Conservation (phyloP, 306 rosid species). For the Quercus wislizeni region DNA sequence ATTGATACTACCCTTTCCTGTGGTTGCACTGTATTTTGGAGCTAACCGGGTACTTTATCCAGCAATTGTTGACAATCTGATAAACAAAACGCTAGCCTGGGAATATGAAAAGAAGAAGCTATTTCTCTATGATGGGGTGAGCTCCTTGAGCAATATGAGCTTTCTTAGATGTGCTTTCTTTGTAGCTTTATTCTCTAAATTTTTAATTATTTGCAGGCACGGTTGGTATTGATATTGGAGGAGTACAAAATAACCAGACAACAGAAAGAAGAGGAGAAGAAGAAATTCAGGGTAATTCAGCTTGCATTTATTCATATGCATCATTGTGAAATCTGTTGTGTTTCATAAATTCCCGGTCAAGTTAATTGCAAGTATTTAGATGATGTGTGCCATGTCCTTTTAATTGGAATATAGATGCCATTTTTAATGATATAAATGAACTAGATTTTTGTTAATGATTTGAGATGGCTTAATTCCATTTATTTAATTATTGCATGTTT, state of each 20-base stretch:
- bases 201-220: conserved; percentile 45
- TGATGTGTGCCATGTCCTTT: background rate
- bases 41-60: conserved; percentile 39
- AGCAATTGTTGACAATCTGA: conserved; percentile 88
- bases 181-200: background rate
- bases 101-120: conserved; percentile 67
- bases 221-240: conserved; percentile 77
- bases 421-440: background rate
- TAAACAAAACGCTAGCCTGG: conserved; percentile 73
- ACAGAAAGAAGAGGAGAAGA: conserved; percentile 86
- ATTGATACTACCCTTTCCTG: conserved; percentile 3
- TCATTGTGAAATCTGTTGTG: background rate
- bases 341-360: background rate
- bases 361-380: background rate
- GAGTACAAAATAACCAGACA: conserved; percentile 85
- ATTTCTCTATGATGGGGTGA: conserved; percentile 94
- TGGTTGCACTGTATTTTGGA: conserved; percentile 12
- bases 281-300: conserved; percentile 60
- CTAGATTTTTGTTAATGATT: background rate
- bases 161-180: conserved; percentile 8
- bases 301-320: background rate
- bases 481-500: background rate
- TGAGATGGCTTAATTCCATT: background rate
- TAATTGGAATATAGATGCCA: background rate
- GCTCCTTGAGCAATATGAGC: conserved; percentile 20